Base-by-base conservation (phyloP, 257 asterid species). In the Nicotiana undulata region DNA sequence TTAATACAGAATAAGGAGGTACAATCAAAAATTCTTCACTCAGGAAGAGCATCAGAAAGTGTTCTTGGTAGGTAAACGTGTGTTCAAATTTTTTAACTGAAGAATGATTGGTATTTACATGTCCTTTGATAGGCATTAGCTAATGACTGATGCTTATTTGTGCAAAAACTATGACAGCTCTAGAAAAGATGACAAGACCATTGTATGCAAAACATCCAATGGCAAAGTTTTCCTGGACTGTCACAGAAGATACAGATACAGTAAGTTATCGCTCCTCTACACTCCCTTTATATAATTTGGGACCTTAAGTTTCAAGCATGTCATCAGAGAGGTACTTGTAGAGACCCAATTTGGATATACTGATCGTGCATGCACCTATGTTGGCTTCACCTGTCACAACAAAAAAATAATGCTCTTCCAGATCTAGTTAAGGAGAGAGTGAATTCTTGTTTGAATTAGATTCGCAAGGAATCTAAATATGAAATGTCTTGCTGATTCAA, bases 191-290 rank as follows among this genome's bases (percentile, higher is more conserved):
- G 84, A 91, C 88, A 85, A 86, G 90, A 66, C 99, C 99, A 79
- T 85, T 92, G 86, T 94, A 96, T 67, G 94, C 90, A 65, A 96
- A 96, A 89, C 99, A 94, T 88, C 98, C 99, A 7, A 96, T 94
- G 99, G 88, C 97, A 74, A 96, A 96, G 89, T 96, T 91, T 90
- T 94, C 99, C 70, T 93, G 98, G 99, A 96, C 96, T 77, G 63
- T 90, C 81, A 90, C 90, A 3, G 99, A 92, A 84, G 99, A 94
- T 80, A 86, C 91, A 1, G 97, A 94, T 85, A 96, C 99, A 91
- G 99, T 96, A 68, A 29, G 95, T 86, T 76, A 10, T 34, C 74
- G 28, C 81, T 76, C 61, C 76, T 84, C 34, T 61, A 29, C 64
- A 20, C 22, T 11, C 51, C 55, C 81, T 60, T 74, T 6, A 52